phyloP scores from a whole-genome alignment of 2,329 filamentous ascomycete genomes.

The Trichoderma endophyticum region DNA sequence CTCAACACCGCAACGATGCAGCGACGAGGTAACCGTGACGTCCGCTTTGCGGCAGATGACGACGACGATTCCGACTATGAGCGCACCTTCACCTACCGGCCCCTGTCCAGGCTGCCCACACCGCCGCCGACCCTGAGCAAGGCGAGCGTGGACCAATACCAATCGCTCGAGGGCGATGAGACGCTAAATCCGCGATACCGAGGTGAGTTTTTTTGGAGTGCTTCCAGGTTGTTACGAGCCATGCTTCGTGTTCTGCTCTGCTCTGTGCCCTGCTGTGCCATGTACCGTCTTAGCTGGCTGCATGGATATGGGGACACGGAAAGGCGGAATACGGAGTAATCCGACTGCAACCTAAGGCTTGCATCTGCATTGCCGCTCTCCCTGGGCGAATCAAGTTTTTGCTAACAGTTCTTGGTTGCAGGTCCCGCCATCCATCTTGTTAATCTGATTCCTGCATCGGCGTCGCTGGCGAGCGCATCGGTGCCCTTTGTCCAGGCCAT shows the following conservation, averaged over 20 bases:
- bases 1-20: conserved; percentile 8
- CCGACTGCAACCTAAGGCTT: not conserved
- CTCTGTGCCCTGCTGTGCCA: not conserved
- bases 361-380: not conserved
- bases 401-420: conserved; percentile 30
- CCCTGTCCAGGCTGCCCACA: conserved; percentile 65
- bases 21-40: conserved; percentile 13
- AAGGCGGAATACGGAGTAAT: not conserved
- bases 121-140: conserved; percentile 55
- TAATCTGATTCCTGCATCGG: conserved; percentile 62
- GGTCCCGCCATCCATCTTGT: conserved; percentile 64
- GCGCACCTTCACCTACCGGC: conserved; percentile 61
- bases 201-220: conserved; percentile 31
- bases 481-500: conserved; percentile 59
- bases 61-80: conserved; percentile 39
- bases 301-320: not conserved
- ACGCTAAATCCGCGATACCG: conserved; percentile 38
- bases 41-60: conserved; percentile 18
- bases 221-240: not conserved
- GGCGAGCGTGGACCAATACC: conserved; percentile 46
- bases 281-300: not conserved
- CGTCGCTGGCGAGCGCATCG: conserved; percentile 58
- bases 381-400: not conserved
- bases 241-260: not conserved
- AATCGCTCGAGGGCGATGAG: conserved; percentile 45